Percentiles rank a stretch among this genome's conserved stretches.
phyloP scores from a whole-genome alignment of 2,329 filamentous ascomycete genomes.

The Graphilbum sp. region DNA sequence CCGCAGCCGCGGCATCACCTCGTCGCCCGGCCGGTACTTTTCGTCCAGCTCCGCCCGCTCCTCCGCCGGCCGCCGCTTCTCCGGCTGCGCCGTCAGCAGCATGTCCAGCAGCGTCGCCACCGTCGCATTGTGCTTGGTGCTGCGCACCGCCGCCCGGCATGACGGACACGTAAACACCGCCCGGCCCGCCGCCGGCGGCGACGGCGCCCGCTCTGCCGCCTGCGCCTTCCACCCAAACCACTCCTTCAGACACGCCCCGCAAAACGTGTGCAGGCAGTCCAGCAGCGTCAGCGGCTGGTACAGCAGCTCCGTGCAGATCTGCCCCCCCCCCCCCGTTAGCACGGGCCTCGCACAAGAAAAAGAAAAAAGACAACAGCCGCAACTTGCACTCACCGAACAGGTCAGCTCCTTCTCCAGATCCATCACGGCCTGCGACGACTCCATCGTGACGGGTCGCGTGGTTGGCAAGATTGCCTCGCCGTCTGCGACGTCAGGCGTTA shows the following conservation, averaged over 20 bases:
- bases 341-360: neutral
- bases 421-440: constrained; percentile 32
- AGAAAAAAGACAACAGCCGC: constrained; percentile 1
- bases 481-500: too few species aligned
- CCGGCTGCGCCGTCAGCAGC: constrained; percentile 66
- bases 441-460: too few species aligned
- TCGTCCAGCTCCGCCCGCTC: constrained; percentile 64
- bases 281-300: constrained; percentile 83
- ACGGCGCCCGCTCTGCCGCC: constrained; percentile 33
- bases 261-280: constrained; percentile 91
- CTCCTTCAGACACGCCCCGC: constrained; percentile 85
- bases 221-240: constrained; percentile 78
- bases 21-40: constrained; percentile 68
- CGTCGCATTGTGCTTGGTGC: constrained; percentile 78
- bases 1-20: constrained; percentile 51
- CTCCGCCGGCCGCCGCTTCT: constrained; percentile 47
- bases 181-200: constrained; percentile 29
- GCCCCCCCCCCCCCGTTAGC: constrained; percentile 7
- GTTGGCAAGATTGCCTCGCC: too few species aligned
- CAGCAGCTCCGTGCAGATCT: constrained; percentile 95
- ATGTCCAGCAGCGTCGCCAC: constrained; percentile 83
- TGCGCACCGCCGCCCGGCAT: constrained; percentile 74
- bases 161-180: constrained; percentile 72
- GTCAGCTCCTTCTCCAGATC: constrained; percentile 89
- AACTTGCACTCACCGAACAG: constrained; percentile 56